phyloP scores from a whole-genome alignment of 371 early-diverging fungal genomes.

The Mortierella sp. region DNA sequence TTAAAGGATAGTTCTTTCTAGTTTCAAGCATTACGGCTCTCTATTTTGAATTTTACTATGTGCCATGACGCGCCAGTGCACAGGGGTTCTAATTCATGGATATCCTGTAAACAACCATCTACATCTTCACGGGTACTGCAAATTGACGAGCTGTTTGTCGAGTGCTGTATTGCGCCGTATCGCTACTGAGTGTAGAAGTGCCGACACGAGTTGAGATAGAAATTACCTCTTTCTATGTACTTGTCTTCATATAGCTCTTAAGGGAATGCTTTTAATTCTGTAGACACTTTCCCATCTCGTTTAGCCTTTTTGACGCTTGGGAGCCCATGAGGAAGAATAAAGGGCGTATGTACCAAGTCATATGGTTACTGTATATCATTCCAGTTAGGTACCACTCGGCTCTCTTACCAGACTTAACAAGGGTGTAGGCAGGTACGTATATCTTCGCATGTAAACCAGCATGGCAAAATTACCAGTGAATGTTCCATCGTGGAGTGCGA shows the following conservation, averaged over 20 bases:
- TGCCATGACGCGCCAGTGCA: neutral
- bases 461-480: neutral
- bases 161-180: neutral
- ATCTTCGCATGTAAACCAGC: neutral
- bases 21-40: neutral
- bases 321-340: neutral
- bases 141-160: neutral
- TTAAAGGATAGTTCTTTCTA: neutral
- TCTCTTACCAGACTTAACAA: neutral
- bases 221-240: neutral
- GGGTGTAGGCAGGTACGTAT: neutral
- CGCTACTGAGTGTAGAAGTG: neutral
- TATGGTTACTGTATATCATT: neutral
- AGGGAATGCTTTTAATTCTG: neutral
- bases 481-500: neutral
- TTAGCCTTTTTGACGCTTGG: slow-evolving; percentile 10
- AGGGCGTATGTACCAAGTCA: neutral
- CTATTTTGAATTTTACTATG: too few relatives aligned
- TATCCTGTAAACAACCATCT: neutral
- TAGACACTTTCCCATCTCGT: neutral
- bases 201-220: neutral
- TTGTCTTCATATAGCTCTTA: too few relatives aligned
- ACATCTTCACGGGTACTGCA: neutral
- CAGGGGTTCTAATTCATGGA: neutral
- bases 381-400: neutral